These are phyloP conservation scores for Umbelopsis sp. DNA, from an alignment of 192 early-diverging fungal genomes.

Conservation along the genomic window DNA sequence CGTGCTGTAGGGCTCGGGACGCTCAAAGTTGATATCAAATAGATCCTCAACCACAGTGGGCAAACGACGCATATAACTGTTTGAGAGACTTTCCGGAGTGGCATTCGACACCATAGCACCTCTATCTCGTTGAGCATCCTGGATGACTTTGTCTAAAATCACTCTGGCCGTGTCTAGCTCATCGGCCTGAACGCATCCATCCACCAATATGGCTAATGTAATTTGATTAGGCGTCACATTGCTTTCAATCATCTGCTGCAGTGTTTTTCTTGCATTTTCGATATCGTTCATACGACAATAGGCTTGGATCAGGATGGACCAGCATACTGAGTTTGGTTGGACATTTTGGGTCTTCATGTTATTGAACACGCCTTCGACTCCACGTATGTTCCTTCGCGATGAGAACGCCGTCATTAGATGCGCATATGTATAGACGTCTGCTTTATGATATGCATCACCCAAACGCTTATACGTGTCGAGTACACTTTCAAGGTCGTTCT, in stretches of 20 bases:
- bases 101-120: not conserved
- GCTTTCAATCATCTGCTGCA: conserved; percentile 45
- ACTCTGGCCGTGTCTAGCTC: conserved; percentile 36
- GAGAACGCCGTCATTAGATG: conserved; percentile 48
- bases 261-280: conserved; percentile 41
- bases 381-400: conserved; percentile 38
- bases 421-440: conserved; percentile 49
- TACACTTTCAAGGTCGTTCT: conserved; percentile 46
- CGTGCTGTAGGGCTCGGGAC: not conserved
- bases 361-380: conserved; percentile 40
- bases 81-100: not conserved
- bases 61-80: conserved; percentile 3
- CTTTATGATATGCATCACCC: conserved; percentile 38
- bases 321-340: conserved; percentile 42
- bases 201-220: conserved; percentile 46
- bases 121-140: not conserved
- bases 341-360: conserved; percentile 48
- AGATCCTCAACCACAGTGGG: conserved; percentile 31
- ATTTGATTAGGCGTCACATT: conserved; percentile 46
- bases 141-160: conserved; percentile 9
- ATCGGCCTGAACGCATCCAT: conserved; percentile 42
- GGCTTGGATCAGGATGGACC: conserved; percentile 54
- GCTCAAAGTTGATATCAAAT: not conserved
- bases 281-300: conserved; percentile 40
- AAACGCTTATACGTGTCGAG: conserved; percentile 49